phyloP scores from a whole-genome alignment of 192 early-diverging fungal genomes.

The Podila epicladia region DNA sequence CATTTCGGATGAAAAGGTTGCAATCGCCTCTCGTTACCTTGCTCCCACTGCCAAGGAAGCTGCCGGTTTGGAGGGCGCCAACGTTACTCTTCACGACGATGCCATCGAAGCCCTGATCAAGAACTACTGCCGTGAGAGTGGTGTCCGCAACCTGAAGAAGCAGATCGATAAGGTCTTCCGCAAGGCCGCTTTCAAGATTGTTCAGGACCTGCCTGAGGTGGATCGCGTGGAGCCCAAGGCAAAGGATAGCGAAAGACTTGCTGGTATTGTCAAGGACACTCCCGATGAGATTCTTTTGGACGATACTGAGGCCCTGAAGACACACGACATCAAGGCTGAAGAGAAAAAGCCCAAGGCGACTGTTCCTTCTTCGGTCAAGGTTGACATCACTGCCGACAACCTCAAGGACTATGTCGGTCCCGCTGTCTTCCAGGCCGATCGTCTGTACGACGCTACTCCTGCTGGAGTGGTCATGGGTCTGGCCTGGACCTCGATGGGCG shows the following conservation, averaged over 20 bases:
- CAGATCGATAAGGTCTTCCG: conserved; percentile 99
- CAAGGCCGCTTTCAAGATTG: conserved; percentile 93
- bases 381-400: conserved; percentile 74
- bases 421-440: conserved; percentile 87
- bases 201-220: conserved; percentile 61
- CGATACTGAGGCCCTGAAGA: conserved; percentile 31
- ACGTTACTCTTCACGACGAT: conserved; percentile 74
- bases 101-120: conserved; percentile 90
- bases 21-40: conserved; percentile 96
- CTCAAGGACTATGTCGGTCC: conserved; percentile 95
- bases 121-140: conserved; percentile 96
- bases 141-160: conserved; percentile 98
- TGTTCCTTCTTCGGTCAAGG: conserved; percentile 61
- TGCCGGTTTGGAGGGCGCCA: conserved; percentile 79
- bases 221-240: conserved; percentile 40
- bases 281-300: conserved; percentile 42
- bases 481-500: conserved; percentile 98
- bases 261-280: conserved; percentile 40
- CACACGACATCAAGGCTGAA: conserved; percentile 15
- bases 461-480: conserved; percentile 98
- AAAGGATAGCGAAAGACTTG: conserved; percentile 24
- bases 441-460: conserved; percentile 91
- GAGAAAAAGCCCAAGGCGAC: conserved; percentile 29
- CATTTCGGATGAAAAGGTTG: conserved; percentile 87
- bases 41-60: conserved; percentile 85